These are phyloP conservation scores for Erodium trifolium DNA, from an alignment of 441 rosid species.

Conservation along the genomic window DNA sequence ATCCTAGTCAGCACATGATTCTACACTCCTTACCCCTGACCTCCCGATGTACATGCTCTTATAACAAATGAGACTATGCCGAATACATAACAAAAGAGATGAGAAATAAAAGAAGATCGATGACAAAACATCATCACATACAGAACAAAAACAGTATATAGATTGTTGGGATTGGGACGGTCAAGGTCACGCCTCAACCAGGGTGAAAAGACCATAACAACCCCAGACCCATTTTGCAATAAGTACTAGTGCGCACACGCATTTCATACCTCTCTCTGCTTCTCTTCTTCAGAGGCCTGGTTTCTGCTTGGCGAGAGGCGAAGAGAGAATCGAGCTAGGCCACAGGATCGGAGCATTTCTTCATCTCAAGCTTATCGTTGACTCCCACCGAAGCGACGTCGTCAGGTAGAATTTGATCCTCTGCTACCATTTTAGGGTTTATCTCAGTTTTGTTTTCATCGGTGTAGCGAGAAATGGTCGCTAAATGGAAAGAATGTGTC, in stretches of 20 bases:
- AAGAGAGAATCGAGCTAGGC: not conserved
- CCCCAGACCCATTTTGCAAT: conserved; percentile 6
- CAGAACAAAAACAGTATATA: too few species aligned
- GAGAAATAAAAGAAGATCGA: too few species aligned
- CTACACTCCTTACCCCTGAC: too few species aligned
- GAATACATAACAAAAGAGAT: too few species aligned
- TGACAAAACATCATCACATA: too few species aligned
- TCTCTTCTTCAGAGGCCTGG: not conserved
- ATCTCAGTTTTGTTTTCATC: not conserved
- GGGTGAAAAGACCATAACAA: too few species aligned
- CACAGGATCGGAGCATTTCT: not conserved
- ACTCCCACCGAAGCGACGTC: conserved; percentile 1
- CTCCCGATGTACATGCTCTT: too few species aligned
- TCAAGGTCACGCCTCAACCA: too few species aligned
- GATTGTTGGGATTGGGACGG: too few species aligned
- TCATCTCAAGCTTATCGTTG: not conserved
- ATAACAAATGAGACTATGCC: too few species aligned
- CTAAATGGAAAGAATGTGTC: not conserved
- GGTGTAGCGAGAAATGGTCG: not conserved
- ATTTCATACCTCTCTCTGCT: not conserved
- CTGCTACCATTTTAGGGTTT: not conserved
- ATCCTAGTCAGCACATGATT: too few species aligned
- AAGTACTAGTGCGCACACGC: conserved; percentile 10
- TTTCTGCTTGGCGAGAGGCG: not conserved
- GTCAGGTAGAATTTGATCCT: conserved; percentile 19